phyloP scores from a whole-genome alignment of 352 stramenopile species.

The Globisporangium nodosum region DNA sequence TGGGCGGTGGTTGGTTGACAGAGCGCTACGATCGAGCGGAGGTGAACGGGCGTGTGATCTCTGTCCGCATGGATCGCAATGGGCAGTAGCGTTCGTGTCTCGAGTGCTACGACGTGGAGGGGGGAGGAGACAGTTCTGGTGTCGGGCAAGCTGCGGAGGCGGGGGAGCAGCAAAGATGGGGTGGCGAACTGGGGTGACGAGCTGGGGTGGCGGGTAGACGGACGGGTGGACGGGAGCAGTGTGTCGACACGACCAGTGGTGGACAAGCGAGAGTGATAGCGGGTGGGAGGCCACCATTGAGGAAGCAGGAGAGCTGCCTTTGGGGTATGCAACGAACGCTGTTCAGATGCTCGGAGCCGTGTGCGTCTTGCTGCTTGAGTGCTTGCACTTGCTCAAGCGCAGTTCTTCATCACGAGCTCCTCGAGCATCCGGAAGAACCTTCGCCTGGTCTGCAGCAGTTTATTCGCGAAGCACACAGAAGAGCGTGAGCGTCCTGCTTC shows the following conservation, averaged over 20 bases:
- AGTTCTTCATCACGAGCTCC: slow-evolving; percentile 23
- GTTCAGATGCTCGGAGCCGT: neutral
- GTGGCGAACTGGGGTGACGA: neutral
- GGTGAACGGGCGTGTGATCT: slow-evolving; percentile 57
- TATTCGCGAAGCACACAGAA: slow-evolving; percentile 1
- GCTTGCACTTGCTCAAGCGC: neutral
- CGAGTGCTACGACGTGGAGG: neutral
- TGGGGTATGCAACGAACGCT: neutral
- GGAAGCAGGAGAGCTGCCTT: neutral
- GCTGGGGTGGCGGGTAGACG: neutral
- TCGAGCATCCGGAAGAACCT: slow-evolving; percentile 36
- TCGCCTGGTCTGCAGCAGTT: slow-evolving; percentile 18
- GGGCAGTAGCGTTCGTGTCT: neutral
- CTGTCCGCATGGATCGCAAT: slow-evolving; percentile 61
- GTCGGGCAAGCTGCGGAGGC: neutral
- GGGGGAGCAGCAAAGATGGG: neutral
- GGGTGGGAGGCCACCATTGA: too few species aligned
- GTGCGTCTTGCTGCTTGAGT: neutral
- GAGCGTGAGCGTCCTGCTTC: neutral
- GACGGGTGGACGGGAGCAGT: neutral
- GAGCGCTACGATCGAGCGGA: slow-evolving; percentile 60
- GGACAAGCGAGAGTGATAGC: neutral
- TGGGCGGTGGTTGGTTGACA: slow-evolving; percentile 13
- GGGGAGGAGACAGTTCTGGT: neutral
- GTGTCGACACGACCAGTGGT: neutral